Conservation (phyloP, 2,329 filamentous ascomycete genomes). For the Aspergillus uvarum region DNA sequence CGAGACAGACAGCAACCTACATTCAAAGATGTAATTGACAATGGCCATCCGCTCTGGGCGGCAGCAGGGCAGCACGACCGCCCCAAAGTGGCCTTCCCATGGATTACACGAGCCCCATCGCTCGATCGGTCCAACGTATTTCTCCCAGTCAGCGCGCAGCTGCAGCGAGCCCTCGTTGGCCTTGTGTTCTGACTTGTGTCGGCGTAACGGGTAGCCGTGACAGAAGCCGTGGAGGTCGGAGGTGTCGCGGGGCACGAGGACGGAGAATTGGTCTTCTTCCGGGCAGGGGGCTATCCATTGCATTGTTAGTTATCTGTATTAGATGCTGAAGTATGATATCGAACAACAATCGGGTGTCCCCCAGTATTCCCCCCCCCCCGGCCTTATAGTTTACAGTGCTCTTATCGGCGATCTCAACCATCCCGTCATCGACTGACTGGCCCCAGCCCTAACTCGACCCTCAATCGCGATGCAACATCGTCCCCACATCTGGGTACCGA, state of each 20-base stretch:
- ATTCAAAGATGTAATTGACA: constrained; percentile 20
- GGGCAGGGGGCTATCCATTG: not conserved
- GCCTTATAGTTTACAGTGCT: not conserved
- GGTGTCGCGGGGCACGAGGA: not conserved
- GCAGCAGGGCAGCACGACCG: constrained; percentile 17
- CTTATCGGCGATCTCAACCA: not conserved
- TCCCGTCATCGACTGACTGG: not conserved
- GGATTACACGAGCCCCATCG: constrained; percentile 20
- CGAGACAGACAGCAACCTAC: constrained; percentile 3
- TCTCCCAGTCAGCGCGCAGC: constrained; percentile 16
- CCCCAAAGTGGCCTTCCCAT: constrained; percentile 18
- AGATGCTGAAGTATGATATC: not conserved
- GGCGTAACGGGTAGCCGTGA: constrained; percentile 10
- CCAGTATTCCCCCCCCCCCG: too few relatives aligned
- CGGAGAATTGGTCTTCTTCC: not conserved
- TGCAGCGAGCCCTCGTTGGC: constrained; percentile 16
- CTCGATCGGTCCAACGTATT: constrained; percentile 19
- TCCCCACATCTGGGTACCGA: too few relatives aligned
- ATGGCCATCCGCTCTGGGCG: constrained; percentile 15
- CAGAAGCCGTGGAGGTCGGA: constrained; percentile 15
- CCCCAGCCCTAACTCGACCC: not conserved
- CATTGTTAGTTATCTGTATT: not conserved
- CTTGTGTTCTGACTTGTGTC: constrained; percentile 15
- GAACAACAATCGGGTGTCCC: too few relatives aligned
- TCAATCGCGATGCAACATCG: too few relatives aligned